phyloP scores from a whole-genome alignment of 2,329 filamentous ascomycete genomes.

The Cladophialophora carrionii region DNA sequence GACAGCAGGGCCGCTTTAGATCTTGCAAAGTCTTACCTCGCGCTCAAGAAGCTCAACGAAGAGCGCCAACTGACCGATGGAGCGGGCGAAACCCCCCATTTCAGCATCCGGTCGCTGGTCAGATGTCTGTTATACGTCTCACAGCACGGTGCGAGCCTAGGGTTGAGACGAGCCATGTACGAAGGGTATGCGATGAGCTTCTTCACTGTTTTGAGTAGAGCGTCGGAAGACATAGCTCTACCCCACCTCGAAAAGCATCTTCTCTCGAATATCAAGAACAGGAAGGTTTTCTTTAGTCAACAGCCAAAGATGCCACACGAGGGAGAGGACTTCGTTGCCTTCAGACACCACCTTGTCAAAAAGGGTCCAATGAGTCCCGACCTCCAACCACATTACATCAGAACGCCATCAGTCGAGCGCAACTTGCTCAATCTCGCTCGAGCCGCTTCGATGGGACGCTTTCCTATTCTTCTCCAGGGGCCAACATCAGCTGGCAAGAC shows the following conservation, averaged over 20 bases:
- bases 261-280: slow-evolving; percentile 69
- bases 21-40: slow-evolving; percentile 83
- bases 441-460: slow-evolving; percentile 86
- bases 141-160: slow-evolving; percentile 81
- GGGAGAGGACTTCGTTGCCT: slow-evolving; percentile 76
- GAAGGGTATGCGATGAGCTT: slow-evolving; percentile 99
- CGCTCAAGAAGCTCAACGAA: slow-evolving; percentile 78
- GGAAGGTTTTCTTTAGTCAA: slow-evolving; percentile 74
- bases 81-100: slow-evolving; percentile 93
- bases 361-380: slow-evolving; percentile 70
- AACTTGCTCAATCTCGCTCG: slow-evolving; percentile 94
- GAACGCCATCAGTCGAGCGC: slow-evolving; percentile 90
- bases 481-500: slow-evolving; percentile 98
- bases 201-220: slow-evolving; percentile 79
- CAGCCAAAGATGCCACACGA: slow-evolving; percentile 77
- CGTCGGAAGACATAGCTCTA: slow-evolving; percentile 76
- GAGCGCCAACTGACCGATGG: slow-evolving; percentile 89
- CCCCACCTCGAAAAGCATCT: slow-evolving; percentile 81
- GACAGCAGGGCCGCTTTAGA: slow-evolving; percentile 76
- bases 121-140: slow-evolving; percentile 85
- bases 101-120: slow-evolving; percentile 91
- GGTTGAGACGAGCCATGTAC: slow-evolving; percentile 79
- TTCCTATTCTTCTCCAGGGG: slow-evolving; percentile 92
- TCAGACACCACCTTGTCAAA: slow-evolving; percentile 88
- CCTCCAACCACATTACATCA: slow-evolving; percentile 87